Conservation (phyloP, 495 filamentous ascomycete species). For the Friedmanniomyces simplex region DNA sequence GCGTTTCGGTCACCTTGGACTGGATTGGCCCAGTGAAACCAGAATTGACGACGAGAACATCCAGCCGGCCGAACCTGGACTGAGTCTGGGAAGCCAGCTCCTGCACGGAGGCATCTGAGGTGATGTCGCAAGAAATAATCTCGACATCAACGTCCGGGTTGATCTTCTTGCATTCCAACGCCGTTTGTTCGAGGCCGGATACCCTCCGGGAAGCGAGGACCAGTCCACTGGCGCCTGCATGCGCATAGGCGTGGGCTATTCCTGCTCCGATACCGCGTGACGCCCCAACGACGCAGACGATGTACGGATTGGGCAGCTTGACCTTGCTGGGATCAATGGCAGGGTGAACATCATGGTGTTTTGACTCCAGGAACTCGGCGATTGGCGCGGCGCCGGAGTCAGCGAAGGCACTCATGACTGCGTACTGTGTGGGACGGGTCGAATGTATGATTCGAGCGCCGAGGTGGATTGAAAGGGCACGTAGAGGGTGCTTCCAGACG, state of each 20-base stretch:
- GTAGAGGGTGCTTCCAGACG: too few relatives aligned
- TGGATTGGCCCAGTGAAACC: constrained; percentile 28
- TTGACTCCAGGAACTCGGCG: background rate
- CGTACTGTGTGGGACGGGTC: too few relatives aligned
- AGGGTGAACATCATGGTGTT: background rate
- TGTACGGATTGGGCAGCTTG: constrained; percentile 16
- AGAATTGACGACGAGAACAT: constrained; percentile 21
- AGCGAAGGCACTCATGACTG: background rate
- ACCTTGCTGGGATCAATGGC: constrained; percentile 15
- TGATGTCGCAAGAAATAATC: constrained; percentile 22
- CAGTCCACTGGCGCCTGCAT: constrained; percentile 20
- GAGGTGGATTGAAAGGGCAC: too few relatives aligned
- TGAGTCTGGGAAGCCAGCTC: constrained; percentile 9
- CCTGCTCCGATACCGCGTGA: constrained; percentile 22
- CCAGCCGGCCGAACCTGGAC: constrained; percentile 15
- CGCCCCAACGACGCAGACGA: constrained; percentile 21
- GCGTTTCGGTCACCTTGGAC: constrained; percentile 16
- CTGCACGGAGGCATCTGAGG: constrained; percentile 6
- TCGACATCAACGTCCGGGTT: constrained; percentile 7
- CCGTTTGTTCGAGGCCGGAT: constrained; percentile 16
- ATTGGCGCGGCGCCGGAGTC: background rate
- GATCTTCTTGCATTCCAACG: constrained; percentile 12
- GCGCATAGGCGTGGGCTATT: constrained; percentile 23
- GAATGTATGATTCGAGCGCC: too few relatives aligned
- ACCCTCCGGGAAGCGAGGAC: constrained; percentile 15